These are phyloP conservation scores for Rhodosporidiobolus odoratus DNA, from an alignment of 768 basidiomycete genomes.

Conservation along the genomic window DNA sequence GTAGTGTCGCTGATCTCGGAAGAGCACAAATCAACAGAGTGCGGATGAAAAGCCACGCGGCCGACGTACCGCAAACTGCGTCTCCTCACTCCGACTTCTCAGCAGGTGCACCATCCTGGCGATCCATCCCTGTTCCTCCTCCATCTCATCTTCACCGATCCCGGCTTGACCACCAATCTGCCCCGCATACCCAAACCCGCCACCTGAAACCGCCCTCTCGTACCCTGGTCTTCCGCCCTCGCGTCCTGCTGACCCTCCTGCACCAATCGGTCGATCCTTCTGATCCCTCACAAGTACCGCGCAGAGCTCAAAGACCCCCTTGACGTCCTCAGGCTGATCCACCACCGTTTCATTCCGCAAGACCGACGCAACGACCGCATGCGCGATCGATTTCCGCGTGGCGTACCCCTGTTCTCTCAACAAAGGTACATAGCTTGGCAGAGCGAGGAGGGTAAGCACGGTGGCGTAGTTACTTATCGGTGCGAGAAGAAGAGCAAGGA, in stretches of 20 bases:
- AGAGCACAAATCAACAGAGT: background rate
- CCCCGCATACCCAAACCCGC: constrained; percentile 52
- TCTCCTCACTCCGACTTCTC: constrained; percentile 73
- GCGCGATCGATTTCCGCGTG: constrained; percentile 84
- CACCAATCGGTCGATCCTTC: constrained; percentile 44
- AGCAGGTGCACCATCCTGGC: constrained; percentile 97
- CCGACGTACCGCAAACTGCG: constrained; percentile 75
- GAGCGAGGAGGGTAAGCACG: constrained; percentile 91
- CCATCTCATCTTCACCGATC: constrained; percentile 82
- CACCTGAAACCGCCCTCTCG: constrained; percentile 50
- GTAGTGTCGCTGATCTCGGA: background rate
- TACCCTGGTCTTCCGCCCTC: constrained; percentile 46
- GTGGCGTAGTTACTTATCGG: constrained; percentile 96
- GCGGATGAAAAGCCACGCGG: background rate
- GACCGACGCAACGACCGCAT: constrained; percentile 87
- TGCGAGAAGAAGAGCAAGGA: constrained; percentile 83
- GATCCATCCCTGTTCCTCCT: constrained; percentile 98
- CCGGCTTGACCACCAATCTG: too few species aligned
- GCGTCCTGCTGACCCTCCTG: constrained; percentile 51
- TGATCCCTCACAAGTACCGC: constrained; percentile 82
- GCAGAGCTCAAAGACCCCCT: constrained; percentile 86
- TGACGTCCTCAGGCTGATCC: constrained; percentile 87
- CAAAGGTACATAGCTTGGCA: constrained; percentile 80
- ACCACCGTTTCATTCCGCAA: constrained; percentile 95
- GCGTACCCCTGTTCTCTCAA: constrained; percentile 80